Evolutionary conservation across 345 rosid species (phyloP), one percentile per base, ranked within the genome.

Genomic region (Psidium guajava): DNA sequence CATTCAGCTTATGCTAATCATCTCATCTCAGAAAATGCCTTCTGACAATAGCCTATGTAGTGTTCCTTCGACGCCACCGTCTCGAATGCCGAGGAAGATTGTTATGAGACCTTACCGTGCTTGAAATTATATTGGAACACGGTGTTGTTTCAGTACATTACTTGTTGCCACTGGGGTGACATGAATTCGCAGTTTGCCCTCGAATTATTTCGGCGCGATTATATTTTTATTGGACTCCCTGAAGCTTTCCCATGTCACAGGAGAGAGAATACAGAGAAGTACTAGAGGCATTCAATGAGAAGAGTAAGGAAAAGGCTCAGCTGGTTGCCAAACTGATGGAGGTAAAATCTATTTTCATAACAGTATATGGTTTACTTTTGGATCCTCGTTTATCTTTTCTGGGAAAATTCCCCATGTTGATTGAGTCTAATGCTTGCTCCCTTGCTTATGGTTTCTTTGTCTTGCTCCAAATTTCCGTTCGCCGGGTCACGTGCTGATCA

Each of bases 251-350:
- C 77, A 8, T 82, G 64, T 84, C n/a, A 74, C 89, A 97, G 98
- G 99, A 97, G 89, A 96, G 89, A 85, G 99, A 97, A 85, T 97
- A 94, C 89, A 97, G 88, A 90, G 98, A 97, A 90, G 96, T 91
- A 16, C 89, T 97, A 64, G 98, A 96, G 89, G 93, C 95, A 87
- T 95, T 93, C 83, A 96, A 96, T 83, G 98, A 95, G 82, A 97
- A 95, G 93, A 96, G 90, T 81, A 96, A 92, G 90, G 99, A 96
- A 86, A 97, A 93, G 90, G 85, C 94, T 85, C 92, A 92, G 87
- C 88, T 94, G 64, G 93, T 97, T 82, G 85, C 91, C 91, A 95
- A 93, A 85, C 84, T 97, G 83, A 91, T 92, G 95, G 99, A 97
- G 98, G 99, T 97, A 86, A 13, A 40, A 40, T 69, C 27, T 47